phyloP scores from a whole-genome alignment of 1,284 basidiomycete genomes.

The Xerocomus amazonicus region DNA sequence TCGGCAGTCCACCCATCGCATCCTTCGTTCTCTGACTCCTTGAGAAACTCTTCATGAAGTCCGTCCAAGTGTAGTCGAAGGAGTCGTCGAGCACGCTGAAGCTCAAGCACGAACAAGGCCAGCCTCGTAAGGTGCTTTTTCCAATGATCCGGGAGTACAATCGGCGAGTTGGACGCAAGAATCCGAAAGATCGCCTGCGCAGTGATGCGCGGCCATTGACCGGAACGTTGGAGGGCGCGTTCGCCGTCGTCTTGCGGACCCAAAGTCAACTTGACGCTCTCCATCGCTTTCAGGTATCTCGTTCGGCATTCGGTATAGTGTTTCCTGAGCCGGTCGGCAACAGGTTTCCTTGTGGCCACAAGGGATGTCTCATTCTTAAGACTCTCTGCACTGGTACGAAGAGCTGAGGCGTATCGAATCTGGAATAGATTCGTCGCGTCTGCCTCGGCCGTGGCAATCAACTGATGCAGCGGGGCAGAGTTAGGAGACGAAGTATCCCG shows the following conservation, averaged over 20 bases:
- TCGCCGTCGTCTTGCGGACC: slow-evolving; percentile 15
- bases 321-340: slow-evolving; percentile 9
- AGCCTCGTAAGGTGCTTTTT: slow-evolving; percentile 23
- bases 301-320: slow-evolving; percentile 8
- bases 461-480: slow-evolving; percentile 3
- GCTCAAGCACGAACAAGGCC: slow-evolving; percentile 27
- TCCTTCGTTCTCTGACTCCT: slow-evolving; percentile 34
- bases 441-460: slow-evolving; percentile 7
- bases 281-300: slow-evolving; percentile 3
- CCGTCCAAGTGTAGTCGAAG: slow-evolving; percentile 9
- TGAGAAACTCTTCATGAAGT: slow-evolving; percentile 31
- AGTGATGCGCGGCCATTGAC: slow-evolving; percentile 33
- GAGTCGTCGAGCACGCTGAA: slow-evolving; percentile 32
- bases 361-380: slow-evolving; percentile 9
- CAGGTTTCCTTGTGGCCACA: background rate
- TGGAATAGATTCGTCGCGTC: slow-evolving; percentile 16
- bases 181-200: slow-evolving; percentile 22
- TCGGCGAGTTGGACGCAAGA: slow-evolving; percentile 20
- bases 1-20: slow-evolving; percentile 16
- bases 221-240: slow-evolving; percentile 13
- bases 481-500: background rate
- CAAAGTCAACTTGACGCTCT: slow-evolving; percentile 11
- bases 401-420: slow-evolving; percentile 13
- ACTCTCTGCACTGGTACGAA: slow-evolving; percentile 14
- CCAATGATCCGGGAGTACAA: slow-evolving; percentile 27